phyloP scores from a whole-genome alignment of 306 rosid species.

The Quillaja saponaria region DNA sequence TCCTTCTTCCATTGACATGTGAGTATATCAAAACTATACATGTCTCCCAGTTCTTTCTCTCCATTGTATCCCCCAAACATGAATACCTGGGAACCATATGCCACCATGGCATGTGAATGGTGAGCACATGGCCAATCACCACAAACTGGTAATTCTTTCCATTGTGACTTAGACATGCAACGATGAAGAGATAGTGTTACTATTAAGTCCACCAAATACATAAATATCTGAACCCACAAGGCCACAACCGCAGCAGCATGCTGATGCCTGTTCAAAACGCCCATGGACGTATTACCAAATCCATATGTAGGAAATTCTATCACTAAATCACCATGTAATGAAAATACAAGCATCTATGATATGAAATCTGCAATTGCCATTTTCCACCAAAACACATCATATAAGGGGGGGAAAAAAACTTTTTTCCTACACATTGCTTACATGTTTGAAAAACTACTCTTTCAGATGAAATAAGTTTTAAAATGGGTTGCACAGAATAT shows the following conservation, averaged over 20 bases:
- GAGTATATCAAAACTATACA: constrained; percentile 67
- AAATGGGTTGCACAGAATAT: too few species aligned
- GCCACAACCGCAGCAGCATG: constrained; percentile 82
- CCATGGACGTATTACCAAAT: constrained; percentile 20
- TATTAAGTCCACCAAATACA: constrained; percentile 88
- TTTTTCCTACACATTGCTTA: not conserved
- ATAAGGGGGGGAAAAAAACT: too few species aligned
- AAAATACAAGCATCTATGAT: constrained; percentile 17
- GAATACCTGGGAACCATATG: constrained; percentile 60
- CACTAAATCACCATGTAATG: not conserved
- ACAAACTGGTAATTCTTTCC: constrained; percentile 62
- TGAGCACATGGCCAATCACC: constrained; percentile 80
- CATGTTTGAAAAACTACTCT: constrained; percentile 9
- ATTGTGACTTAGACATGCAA: constrained; percentile 49
- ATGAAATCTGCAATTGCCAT: constrained; percentile 8
- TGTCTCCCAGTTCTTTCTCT: constrained; percentile 79
- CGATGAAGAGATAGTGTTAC: constrained; percentile 65
- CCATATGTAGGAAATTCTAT: constrained; percentile 15
- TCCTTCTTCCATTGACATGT: constrained; percentile 72
- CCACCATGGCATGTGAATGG: constrained; percentile 92
- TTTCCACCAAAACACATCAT: constrained; percentile 13
- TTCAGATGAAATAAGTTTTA: too few species aligned
- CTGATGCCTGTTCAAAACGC: constrained; percentile 69
- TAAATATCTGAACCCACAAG: constrained; percentile 65
- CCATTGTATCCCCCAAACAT: constrained; percentile 84